Evolutionary conservation across 805 yeast genomes (phyloP).

Genomic region (Brettanomyces nanus): DNA sequence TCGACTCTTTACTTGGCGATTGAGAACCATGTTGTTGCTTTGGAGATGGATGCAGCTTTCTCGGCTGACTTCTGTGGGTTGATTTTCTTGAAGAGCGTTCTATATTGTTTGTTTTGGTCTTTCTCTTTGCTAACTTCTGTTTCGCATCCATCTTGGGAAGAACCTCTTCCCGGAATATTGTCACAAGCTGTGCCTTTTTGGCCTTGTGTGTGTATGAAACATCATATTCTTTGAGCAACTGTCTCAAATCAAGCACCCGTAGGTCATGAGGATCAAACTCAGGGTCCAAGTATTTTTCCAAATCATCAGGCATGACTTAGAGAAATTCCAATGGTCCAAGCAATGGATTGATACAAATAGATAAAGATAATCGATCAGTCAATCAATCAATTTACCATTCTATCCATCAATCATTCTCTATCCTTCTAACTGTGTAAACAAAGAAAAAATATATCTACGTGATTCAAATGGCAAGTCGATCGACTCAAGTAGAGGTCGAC

Average conservation of each 20-base stretch:
- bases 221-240: slow-evolving; percentile 47
- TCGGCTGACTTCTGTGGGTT: no score
- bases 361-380: no score
- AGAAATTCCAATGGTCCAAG: neutral
- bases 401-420: no score
- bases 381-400: no score
- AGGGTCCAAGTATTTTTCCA: slow-evolving; percentile 7
- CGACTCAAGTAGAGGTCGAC: no score
- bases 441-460: no score
- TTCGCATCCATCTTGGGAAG: slow-evolving; percentile 5
- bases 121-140: neutral
- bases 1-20: slow-evolving; percentile 2
- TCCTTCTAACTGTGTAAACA: no score
- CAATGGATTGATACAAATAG: neutral
- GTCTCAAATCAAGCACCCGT: slow-evolving; percentile 59
- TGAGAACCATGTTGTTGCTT: no score
- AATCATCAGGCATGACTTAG: neutral
- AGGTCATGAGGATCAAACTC: slow-evolving; percentile 59
- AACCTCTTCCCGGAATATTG: slow-evolving; percentile 8
- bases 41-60: no score
- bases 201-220: slow-evolving; percentile 45
- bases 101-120: slow-evolving; percentile 1
- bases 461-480: no score
- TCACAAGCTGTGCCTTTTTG: slow-evolving; percentile 55
- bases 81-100: no score